Evolutionary conservation across 1,284 basidiomycete species (phyloP), one percentile per base, ranked within the genome.

Genomic region (Phylloboletellus chloephorus): DNA sequence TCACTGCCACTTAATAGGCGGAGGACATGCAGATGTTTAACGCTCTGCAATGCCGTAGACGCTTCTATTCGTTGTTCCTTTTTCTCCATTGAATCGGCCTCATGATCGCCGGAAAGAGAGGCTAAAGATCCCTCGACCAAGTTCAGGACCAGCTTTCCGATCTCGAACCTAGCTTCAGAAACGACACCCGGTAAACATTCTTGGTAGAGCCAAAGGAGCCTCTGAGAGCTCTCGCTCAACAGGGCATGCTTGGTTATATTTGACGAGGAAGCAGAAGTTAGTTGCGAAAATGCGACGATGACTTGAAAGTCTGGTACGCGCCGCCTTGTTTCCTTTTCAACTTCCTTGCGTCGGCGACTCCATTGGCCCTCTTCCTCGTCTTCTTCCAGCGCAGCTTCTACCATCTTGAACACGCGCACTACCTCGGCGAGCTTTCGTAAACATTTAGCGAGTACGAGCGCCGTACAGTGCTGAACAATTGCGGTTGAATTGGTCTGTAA

Each of bases 121-220:
- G 41, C 41, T 2, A 62, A 44, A 21, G 57, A 60, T 23, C 53
- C 57, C 7, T 62, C 52, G 6, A 40, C 49, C 33, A 75, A 69
- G 38, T 69, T 78, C 37, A 73, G 69, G 15, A 94, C 65, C 21
- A 93, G 61, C 56, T 90, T 90, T 10, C 89, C 89, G 13, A 85
- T 77, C 59, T 97, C 93, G 56, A 94, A 94, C 33, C 81, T 73
- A 6, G 79, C 78, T 58, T 94, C 92, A 0, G 78, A 76, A 0
- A 87, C 79, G 4, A 88, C 65, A 5, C 74, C 71, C 0, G 89
- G 88, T 10, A 96, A 64, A 33, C 78, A 82, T 17, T 71, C 71
- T 53, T 94, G 85, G 61, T 95, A 96, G 23, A 95, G 71, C 71
- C 84, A 86, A 39, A 96, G 66, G 36, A 96, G 63, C 15, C 92